A percentile compares a stretch with the other conserved stretches of the same genome.
Conservation (phyloP, 2,329 filamentous ascomycete species). For the Thielaviopsis euricoi region DNA sequence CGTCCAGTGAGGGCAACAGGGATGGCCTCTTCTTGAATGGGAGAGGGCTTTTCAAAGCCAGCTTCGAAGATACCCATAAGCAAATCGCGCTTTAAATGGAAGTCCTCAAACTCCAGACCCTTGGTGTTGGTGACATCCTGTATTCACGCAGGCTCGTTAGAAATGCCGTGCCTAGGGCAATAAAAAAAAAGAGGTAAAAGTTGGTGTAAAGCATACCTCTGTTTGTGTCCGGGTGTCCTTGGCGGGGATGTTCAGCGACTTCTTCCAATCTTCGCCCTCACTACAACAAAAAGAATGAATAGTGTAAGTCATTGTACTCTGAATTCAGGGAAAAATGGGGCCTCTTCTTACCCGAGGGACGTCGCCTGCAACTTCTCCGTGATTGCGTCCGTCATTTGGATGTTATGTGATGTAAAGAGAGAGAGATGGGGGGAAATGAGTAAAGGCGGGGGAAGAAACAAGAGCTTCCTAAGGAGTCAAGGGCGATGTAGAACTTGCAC, state of each 20-base stretch:
- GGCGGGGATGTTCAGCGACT: constrained; percentile 51
- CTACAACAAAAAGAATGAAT: constrained; percentile 14
- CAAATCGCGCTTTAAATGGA: constrained; percentile 83
- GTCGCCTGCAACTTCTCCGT: constrained; percentile 28
- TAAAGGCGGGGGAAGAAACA: background rate
- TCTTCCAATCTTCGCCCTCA: constrained; percentile 53
- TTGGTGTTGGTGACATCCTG: constrained; percentile 97
- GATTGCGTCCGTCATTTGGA: constrained; percentile 27
- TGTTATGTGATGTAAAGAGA: constrained; percentile 16
- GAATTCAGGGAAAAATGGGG: background rate
- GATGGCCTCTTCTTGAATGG: constrained; percentile 98
- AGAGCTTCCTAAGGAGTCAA: constrained; percentile 1
- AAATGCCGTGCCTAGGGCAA: too few species aligned
- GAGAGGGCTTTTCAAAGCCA: constrained; percentile 95
- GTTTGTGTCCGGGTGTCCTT: constrained; percentile 69
- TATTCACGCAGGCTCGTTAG: background rate
- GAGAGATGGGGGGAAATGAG: background rate
- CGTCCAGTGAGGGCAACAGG: constrained; percentile 88
- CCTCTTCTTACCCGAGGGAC: constrained; percentile 23
- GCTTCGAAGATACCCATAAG: constrained; percentile 99
- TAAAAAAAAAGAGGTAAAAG: background rate
- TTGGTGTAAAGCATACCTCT: constrained; percentile 37
- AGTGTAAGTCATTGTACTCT: background rate
- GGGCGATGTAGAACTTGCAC: background rate
- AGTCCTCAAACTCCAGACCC: constrained; percentile 94